These are phyloP conservation scores for Lepraria neglecta DNA, from an alignment of 495 filamentous ascomycete species.

Conservation along the genomic window DNA sequence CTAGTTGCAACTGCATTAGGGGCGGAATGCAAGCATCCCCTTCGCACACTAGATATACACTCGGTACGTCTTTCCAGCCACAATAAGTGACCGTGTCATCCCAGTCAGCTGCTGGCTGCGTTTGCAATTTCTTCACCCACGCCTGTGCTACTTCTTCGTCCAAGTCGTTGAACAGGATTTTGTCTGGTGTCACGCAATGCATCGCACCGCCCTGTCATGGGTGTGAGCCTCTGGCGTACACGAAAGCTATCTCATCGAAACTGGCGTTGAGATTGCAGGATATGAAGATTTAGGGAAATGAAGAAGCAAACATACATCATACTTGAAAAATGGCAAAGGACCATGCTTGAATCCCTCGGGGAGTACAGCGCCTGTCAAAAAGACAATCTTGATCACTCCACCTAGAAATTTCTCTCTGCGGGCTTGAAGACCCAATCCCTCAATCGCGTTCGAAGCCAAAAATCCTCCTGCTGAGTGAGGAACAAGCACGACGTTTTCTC, in stretches of 20 bases:
- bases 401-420: constrained; percentile 4
- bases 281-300: too few species aligned
- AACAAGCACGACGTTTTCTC: constrained; percentile 33
- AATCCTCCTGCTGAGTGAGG: constrained; percentile 38
- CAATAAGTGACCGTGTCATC: constrained; percentile 24
- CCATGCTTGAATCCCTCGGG: constrained; percentile 24
- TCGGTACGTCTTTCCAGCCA: constrained; percentile 33
- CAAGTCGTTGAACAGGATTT: constrained; percentile 26
- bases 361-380: constrained; percentile 25
- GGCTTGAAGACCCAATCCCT: constrained; percentile 25
- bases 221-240: background rate
- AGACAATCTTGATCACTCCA: constrained; percentile 30
- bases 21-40: constrained; percentile 24
- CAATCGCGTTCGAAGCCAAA: constrained; percentile 34
- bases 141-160: constrained; percentile 8
- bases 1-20: constrained; percentile 28
- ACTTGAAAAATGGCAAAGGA: constrained; percentile 27
- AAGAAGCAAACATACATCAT: background rate
- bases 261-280: background rate
- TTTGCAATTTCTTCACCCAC: constrained; percentile 26
- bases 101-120: constrained; percentile 26
- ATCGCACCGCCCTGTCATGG: constrained; percentile 6
- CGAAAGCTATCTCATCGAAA: too few species aligned
- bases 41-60: constrained; percentile 33
- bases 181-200: constrained; percentile 17